Evolutionary conservation across 805 yeast species (phyloP).

Genomic region (Wickerhamiella kazuoi): DNA sequence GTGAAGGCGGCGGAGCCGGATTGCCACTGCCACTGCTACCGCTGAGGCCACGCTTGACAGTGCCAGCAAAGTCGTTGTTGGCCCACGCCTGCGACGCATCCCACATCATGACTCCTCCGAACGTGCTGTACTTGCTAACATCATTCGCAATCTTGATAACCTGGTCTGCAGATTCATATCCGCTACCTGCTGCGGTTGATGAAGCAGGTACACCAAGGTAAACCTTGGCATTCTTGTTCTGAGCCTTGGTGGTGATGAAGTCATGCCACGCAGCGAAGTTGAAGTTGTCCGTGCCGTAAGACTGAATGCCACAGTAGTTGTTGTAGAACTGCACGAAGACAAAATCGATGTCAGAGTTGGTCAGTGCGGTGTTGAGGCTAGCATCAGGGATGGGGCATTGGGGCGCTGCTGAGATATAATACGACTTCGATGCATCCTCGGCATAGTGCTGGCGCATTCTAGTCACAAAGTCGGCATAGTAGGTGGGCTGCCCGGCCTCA

Average conservation of each 20-base stretch:
- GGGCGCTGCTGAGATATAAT: slow-evolving; percentile 48
- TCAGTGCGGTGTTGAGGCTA: slow-evolving; percentile 26
- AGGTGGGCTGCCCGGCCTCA: slow-evolving; percentile 30
- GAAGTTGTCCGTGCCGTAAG: slow-evolving; percentile 20
- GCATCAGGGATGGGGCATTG: slow-evolving; percentile 51
- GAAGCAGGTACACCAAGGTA: slow-evolving; percentile 50
- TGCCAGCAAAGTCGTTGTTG: slow-evolving; percentile 30
- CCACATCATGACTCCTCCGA: slow-evolving; percentile 68
- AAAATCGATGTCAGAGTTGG: slow-evolving; percentile 34
- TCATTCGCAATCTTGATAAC: slow-evolving; percentile 9
- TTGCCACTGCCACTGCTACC: not conserved
- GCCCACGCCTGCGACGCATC: slow-evolving; percentile 51
- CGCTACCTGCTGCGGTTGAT: slow-evolving; percentile 35
- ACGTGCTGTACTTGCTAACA: slow-evolving; percentile 21
- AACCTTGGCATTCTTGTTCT: slow-evolving; percentile 35
- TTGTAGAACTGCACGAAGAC: slow-evolving; percentile 53
- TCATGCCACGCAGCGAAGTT: slow-evolving; percentile 31
- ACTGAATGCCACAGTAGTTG: slow-evolving; percentile 28
- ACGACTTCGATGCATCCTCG: slow-evolving; percentile 22
- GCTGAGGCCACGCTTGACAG: slow-evolving; percentile 28
- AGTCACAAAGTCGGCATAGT: slow-evolving; percentile 32
- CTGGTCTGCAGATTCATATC: slow-evolving; percentile 31
- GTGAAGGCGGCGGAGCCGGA: not conserved
- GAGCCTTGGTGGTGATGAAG: slow-evolving; percentile 28
- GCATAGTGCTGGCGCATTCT: slow-evolving; percentile 15